Evolutionary conservation across 192 early-diverging fungal genomes (phyloP).

Genomic region (Linnemannia schmuckeri): DNA sequence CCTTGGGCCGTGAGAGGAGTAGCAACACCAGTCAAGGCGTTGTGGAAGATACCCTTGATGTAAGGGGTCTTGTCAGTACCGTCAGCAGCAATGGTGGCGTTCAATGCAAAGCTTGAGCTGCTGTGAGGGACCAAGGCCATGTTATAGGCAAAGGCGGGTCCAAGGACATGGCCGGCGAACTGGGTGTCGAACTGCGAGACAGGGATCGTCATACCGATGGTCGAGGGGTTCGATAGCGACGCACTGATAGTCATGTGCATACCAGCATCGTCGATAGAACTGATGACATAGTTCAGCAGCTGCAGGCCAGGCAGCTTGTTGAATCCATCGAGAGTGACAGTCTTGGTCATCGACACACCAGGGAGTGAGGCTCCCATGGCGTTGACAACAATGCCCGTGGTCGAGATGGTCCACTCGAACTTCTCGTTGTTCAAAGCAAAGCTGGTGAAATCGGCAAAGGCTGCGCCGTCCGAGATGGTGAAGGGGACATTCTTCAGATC

Average conservation of each 20-base stretch:
- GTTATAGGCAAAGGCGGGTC: slow-evolving; percentile 22
- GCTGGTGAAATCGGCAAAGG: no score
- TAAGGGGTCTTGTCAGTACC: slow-evolving; percentile 1
- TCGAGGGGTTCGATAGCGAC: slow-evolving; percentile 36
- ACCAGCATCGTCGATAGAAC: slow-evolving; percentile 12
- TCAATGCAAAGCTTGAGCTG: slow-evolving; percentile 21
- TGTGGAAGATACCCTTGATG: no score
- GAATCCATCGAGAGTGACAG: slow-evolving; percentile 59
- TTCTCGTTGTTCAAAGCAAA: no score
- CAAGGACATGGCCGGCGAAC: slow-evolving; percentile 20
- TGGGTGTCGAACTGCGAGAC: slow-evolving; percentile 35
- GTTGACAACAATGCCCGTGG: slow-evolving; percentile 48
- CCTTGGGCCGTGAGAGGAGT: slow-evolving; percentile 25
- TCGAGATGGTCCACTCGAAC: slow-evolving; percentile 62
- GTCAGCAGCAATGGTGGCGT: slow-evolving; percentile 19
- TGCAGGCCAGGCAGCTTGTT: no score
- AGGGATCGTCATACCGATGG: slow-evolving; percentile 49
- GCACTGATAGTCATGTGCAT: slow-evolving; percentile 45
- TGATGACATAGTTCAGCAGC: slow-evolving; percentile 36
- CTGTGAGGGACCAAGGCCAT: slow-evolving; percentile 35
- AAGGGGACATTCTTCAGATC: no score
- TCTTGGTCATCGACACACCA: slow-evolving; percentile 56
- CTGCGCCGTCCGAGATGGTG: no score
- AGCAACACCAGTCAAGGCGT: no score
- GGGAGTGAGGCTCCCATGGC: slow-evolving; percentile 63